phyloP scores from a whole-genome alignment of 495 filamentous ascomycete genomes.

The Neurospora sp. region DNA sequence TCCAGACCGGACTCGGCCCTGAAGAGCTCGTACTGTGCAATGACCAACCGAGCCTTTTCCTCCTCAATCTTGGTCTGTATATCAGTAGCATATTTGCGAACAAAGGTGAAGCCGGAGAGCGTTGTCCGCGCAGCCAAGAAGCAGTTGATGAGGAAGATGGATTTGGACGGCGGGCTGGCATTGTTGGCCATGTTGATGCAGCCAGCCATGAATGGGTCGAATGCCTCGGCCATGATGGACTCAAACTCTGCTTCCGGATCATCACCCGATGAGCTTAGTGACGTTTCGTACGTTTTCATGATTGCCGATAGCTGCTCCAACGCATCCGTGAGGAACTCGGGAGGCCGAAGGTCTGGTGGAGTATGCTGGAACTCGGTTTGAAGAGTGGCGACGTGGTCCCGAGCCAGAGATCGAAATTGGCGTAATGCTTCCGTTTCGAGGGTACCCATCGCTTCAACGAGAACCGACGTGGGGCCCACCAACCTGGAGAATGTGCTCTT shows the following conservation, averaged over 20 bases:
- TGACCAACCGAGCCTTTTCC: conserved; percentile 36
- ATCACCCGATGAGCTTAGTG: conserved; percentile 46
- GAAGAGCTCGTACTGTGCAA: conserved; percentile 58
- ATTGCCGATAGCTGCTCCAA: conserved; percentile 61
- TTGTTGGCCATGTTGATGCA: conserved; percentile 59
- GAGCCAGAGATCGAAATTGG: conserved; percentile 72
- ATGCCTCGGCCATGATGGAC: conserved; percentile 66
- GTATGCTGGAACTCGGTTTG: conserved; percentile 58
- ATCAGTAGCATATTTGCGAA: conserved; percentile 28
- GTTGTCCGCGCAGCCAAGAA: conserved; percentile 46
- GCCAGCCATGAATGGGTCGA: conserved; percentile 74
- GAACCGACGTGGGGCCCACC: conserved; percentile 54
- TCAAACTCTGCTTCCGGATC: conserved; percentile 56
- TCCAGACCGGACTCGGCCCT: conserved; percentile 64
- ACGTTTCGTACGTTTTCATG: conserved; percentile 79
- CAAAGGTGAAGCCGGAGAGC: conserved; percentile 48
- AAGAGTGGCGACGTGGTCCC: conserved; percentile 63
- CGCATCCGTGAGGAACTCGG: conserved; percentile 74
- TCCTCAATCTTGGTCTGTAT: conserved; percentile 38
- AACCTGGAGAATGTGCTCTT: conserved; percentile 71
- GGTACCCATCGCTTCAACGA: conserved; percentile 55
- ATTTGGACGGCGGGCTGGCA: conserved; percentile 43
- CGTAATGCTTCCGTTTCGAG: conserved; percentile 70
- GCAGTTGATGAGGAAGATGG: conserved; percentile 81
- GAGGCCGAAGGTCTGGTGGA: conserved; percentile 62